Base-by-base conservation (phyloP, 345 rosid genomes). In the Hypericum perforatum region DNA sequence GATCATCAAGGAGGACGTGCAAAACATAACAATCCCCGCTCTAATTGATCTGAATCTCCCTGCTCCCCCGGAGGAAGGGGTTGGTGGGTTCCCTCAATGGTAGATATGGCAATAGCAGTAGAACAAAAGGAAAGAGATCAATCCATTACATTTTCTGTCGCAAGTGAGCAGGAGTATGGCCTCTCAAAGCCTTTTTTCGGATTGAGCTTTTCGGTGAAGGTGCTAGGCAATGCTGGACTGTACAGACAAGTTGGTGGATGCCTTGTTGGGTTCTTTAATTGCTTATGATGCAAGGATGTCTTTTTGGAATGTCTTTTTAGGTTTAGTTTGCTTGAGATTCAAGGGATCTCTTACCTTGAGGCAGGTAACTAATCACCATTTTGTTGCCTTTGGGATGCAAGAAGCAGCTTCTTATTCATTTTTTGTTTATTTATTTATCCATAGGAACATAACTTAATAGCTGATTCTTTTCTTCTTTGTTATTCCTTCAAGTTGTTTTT, bases 41-140 rank as follows among this genome's bases (percentile, higher is more conserved):
- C 69, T 80, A 47, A 77, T 91, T 7, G 98, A 87, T 77, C 96
- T 91, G 43, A 91, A 91, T 53, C 92, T 87, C 58, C 98, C 98
- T 7, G 89, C 94, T 61, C 76, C 94, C 9, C 46, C 66, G 46
- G 95, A 73, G 43, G 78, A 81, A 64, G 84, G 70, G 11, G 59
- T 70, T 50, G 49, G 53, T 56, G 77, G 76, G 58, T 64, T 70
- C 42, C 15, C 67, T 38, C 55, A 62, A 29, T 74, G 70, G 74
- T 76, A 76, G 32, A 68, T 49, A 36, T 56, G 38, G 7, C 56
- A 47, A 39, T 52, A 59, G 39, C 46, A 53, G 43, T 53, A 22
- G 32, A 22, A 22, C 32, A 22, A 22, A 22, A 22, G 32, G 32
- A 22, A 22, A 22, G 32, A 22, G 32, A 22, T 22, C 32, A 22